Conservation (phyloP, 305 asterid species). For the Solanum aculeatissimum region DNA sequence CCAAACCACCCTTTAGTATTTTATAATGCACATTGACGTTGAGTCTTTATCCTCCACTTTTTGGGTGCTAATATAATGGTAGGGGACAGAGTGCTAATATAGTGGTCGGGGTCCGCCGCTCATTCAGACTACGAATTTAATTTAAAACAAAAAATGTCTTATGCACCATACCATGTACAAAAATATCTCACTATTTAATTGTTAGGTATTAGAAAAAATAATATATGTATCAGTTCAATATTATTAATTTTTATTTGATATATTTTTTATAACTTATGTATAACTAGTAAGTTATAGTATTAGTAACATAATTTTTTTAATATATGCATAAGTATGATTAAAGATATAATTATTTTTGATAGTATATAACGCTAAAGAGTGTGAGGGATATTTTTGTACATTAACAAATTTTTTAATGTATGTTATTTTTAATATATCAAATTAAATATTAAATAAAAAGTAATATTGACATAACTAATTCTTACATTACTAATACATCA, state of each 20-base stretch:
- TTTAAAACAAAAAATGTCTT: neutral
- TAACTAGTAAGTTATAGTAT: too few species aligned
- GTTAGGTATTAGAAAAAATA: neutral
- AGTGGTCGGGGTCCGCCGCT: neutral
- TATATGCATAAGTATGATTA: too few species aligned
- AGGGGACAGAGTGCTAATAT: neutral
- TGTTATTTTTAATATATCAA: too few species aligned
- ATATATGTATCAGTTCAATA: neutral
- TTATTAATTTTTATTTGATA: neutral
- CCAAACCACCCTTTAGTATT: neutral
- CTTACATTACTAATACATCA: too few species aligned
- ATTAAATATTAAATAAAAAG: too few species aligned
- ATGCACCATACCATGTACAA: neutral
- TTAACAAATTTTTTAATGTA: too few species aligned
- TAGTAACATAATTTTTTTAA: too few species aligned
- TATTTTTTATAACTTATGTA: neutral
- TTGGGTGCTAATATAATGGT: neutral
- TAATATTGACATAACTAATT: too few species aligned
- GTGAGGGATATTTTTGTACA: too few species aligned
- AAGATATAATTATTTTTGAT: too few species aligned
- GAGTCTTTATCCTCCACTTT: neutral
- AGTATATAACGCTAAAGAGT: too few species aligned
- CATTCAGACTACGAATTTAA: neutral
- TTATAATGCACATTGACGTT: neutral
- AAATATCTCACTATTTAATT: neutral